Evolutionary conservation across 75 land plant species (phyloP).

Genomic region (Cryptomeria japonica): DNA sequence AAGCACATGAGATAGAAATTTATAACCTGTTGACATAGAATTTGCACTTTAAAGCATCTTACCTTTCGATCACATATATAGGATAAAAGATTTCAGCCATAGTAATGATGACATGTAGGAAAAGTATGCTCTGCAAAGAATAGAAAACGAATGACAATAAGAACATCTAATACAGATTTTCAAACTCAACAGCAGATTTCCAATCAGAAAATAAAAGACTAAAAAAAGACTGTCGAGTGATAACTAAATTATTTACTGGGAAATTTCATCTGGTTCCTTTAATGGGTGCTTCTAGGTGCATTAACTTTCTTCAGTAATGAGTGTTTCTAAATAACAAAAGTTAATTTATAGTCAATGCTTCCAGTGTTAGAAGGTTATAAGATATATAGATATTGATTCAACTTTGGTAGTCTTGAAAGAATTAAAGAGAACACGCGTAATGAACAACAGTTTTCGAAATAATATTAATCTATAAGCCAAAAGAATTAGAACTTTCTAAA

Average conservation of each 20-base stretch:
- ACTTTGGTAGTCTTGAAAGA: background rate
- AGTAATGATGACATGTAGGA: constrained; percentile 53
- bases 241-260: background rate
- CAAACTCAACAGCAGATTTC: background rate
- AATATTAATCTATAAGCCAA: background rate
- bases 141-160: background rate
- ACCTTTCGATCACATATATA: constrained; percentile 79
- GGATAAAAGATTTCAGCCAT: constrained; percentile 64
- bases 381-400: background rate
- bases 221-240: background rate
- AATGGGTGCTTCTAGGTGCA: background rate
- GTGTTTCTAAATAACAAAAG: background rate
- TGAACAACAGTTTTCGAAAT: background rate
- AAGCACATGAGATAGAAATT: background rate
- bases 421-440: background rate
- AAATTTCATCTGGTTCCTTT: background rate
- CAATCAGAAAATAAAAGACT: background rate
- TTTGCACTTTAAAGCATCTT: background rate
- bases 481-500: background rate
- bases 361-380: background rate
- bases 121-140: constrained; percentile 45
- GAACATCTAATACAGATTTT: background rate
- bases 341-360: background rate
- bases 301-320: background rate
- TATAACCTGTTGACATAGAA: background rate